Percentiles rank a stretch among this genome's conserved stretches.
These are phyloP conservation scores for Eucalyptus erythrocorys DNA, from an alignment of 345 rosid genomes.

Conservation along the genomic window DNA sequence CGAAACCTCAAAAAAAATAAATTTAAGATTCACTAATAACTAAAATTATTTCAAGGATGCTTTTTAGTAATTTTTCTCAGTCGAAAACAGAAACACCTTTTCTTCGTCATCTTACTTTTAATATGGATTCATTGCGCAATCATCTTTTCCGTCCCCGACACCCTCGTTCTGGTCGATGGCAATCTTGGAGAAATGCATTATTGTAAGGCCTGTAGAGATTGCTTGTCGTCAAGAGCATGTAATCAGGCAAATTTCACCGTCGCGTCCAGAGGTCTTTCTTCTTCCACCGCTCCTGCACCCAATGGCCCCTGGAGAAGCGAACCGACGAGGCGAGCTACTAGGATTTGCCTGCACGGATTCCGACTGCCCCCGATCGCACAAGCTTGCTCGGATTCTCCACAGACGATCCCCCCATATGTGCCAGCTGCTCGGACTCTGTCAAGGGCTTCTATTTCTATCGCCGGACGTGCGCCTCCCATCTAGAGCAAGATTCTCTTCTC, in stretches of 20 bases:
- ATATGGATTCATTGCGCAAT: background rate
- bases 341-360: background rate
- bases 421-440: background rate
- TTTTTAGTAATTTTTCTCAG: background rate
- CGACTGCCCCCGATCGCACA: background rate
- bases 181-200: background rate
- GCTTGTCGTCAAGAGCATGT: no score
- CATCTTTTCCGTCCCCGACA: background rate
- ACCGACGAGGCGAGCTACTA: background rate
- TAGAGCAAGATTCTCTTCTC: background rate
- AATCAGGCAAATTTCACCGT: no score
- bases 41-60: background rate
- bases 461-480: background rate
- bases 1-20: rapidly evolving
- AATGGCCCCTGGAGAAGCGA: background rate
- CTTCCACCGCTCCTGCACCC: no score
- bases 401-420: background rate
- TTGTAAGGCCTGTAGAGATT: background rate
- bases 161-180: background rate
- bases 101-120: background rate
- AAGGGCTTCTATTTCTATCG: background rate
- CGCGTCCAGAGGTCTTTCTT: no score
- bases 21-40: background rate
- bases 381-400: background rate
- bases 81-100: background rate